Conservation (phyloP, 768 basidiomycete species). For the Porpolomopsis calyptriformis region DNA sequence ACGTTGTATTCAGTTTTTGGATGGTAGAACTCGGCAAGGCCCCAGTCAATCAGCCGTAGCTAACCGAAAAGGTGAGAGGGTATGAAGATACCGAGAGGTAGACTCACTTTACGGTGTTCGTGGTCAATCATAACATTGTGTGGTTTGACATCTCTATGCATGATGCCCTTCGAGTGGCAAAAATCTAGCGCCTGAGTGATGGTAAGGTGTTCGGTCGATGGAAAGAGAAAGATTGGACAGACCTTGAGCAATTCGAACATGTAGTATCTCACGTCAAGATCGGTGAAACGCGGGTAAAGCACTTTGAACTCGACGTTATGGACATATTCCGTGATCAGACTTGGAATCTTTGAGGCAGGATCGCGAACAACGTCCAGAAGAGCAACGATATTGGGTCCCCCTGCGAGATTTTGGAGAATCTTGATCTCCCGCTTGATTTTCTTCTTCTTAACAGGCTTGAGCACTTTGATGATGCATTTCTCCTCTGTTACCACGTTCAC, state of each 20-base stretch:
- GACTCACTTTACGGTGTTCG: slow-evolving; percentile 78
- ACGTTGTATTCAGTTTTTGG: slow-evolving; percentile 98
- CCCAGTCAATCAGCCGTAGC: slow-evolving; percentile 98
- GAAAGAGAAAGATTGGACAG: slow-evolving; percentile 8
- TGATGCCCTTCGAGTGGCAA: slow-evolving; percentile 97
- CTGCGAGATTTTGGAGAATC: slow-evolving; percentile 91
- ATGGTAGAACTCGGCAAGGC: slow-evolving; percentile 96
- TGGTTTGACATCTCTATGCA: slow-evolving; percentile 98
- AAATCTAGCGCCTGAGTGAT: slow-evolving; percentile 75
- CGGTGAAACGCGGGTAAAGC: slow-evolving; percentile 89
- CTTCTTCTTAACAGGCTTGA: slow-evolving; percentile 99
- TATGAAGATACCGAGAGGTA: slow-evolving; percentile 1
- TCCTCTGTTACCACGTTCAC: slow-evolving; percentile 84
- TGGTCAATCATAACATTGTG: slow-evolving; percentile 99
- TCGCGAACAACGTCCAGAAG: slow-evolving; percentile 94
- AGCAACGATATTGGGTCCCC: slow-evolving; percentile 90
- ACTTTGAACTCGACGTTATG: slow-evolving; percentile 98
- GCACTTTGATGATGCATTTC: slow-evolving; percentile 96
- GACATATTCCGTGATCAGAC: slow-evolving; percentile 94
- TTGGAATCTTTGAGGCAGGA: slow-evolving; percentile 92
- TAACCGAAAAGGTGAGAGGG: slow-evolving; percentile 22
- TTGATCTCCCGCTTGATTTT: slow-evolving; percentile 99
- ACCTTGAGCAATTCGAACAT: slow-evolving; percentile 95
- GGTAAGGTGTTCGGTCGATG: slow-evolving; percentile 12
- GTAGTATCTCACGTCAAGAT: slow-evolving; percentile 93